A percentile compares a stretch with the other conserved stretches of the same genome.
Conservation (phyloP, 768 basidiomycete genomes). For the Dendrothele bispora region DNA sequence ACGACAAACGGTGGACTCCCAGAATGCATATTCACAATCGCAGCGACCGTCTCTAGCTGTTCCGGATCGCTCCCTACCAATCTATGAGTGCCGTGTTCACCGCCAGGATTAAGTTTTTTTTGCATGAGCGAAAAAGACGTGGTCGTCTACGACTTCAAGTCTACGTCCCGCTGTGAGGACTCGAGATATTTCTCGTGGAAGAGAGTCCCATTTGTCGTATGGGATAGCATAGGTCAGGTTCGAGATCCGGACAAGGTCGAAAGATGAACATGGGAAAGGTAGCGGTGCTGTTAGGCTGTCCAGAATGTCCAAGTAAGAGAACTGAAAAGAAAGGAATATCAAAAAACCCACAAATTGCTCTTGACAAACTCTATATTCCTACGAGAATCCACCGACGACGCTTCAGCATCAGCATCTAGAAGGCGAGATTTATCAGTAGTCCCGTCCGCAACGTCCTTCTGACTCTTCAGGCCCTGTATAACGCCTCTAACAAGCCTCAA, state of each 20-base stretch:
- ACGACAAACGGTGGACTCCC: conserved; percentile 58
- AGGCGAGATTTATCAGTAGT: too few relatives aligned
- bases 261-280: conserved; percentile 47
- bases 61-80: conserved; percentile 40
- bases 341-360: conserved; percentile 20
- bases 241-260: conserved; percentile 57
- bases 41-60: conserved; percentile 50
- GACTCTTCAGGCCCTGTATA: too few relatives aligned
- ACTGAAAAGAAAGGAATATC: neutral
- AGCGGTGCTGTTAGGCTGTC: conserved; percentile 40
- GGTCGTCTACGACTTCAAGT: conserved; percentile 55
- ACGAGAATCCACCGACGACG: too few relatives aligned
- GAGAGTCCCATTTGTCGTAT: conserved; percentile 40
- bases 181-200: conserved; percentile 45
- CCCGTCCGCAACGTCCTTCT: too few relatives aligned
- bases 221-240: conserved; percentile 46
- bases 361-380: conserved; percentile 21
- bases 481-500: too few relatives aligned
- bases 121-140: conserved; percentile 43
- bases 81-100: too few relatives aligned
- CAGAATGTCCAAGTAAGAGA: neutral
- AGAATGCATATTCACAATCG: conserved; percentile 42
- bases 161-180: conserved; percentile 47
- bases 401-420: too few relatives aligned
- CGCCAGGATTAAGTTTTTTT: too few relatives aligned